Conservation (phyloP, 495 filamentous ascomycete genomes). For the Aspergillus biplanus region DNA sequence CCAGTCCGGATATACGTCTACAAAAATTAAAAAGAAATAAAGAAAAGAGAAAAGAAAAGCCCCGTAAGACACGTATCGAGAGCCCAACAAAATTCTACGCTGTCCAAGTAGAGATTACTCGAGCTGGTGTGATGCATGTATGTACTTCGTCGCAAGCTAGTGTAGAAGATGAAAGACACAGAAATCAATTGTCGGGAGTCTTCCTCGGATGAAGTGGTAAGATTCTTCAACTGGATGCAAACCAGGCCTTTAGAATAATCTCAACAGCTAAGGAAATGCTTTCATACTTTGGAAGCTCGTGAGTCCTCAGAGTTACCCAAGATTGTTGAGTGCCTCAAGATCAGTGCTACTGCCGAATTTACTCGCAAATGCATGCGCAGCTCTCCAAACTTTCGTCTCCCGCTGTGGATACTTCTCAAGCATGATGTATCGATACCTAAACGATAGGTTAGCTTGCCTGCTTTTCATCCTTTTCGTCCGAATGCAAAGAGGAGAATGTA, state of each 20-base stretch:
- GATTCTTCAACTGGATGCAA: no score
- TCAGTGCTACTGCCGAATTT: slow-evolving; percentile 2
- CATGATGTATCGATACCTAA: slow-evolving; percentile 1
- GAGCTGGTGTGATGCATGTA: not conserved
- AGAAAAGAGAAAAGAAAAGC: not conserved
- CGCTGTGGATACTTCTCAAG: not conserved
- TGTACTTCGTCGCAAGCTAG: not conserved
- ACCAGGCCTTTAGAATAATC: no score
- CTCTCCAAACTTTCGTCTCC: not conserved
- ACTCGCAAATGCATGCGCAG: slow-evolving; percentile 14
- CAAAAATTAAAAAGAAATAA: not conserved
- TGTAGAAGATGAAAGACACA: not conserved
- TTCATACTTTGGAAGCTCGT: no score
- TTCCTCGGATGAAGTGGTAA: no score
- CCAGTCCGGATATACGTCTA: not conserved
- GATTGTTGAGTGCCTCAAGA: not conserved
- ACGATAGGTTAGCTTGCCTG: not conserved
- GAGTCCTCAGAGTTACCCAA: no score
- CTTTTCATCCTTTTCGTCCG: not conserved
- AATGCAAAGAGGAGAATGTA: not conserved
- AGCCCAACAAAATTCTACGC: not conserved
- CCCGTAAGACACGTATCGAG: not conserved
- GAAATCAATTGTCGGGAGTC: no score
- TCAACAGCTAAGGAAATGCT: no score
- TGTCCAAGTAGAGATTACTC: not conserved